Evolutionary conservation across 352 stramenopile species (phyloP).

Genomic region (Globisporangium nunn): DNA sequence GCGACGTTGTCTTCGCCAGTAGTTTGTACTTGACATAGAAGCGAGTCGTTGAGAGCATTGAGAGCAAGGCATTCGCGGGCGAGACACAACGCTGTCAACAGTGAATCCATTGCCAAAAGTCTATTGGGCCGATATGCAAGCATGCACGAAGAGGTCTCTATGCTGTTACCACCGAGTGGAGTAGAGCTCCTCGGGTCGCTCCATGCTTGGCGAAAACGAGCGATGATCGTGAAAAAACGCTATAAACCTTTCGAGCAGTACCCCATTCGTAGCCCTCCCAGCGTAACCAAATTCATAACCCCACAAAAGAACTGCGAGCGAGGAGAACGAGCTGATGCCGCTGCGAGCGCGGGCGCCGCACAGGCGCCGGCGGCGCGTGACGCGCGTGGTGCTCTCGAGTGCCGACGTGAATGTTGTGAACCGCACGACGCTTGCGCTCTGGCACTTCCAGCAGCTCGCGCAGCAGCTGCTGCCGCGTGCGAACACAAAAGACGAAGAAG

Average conservation of each 20-base stretch:
- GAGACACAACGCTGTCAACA: too few relatives aligned
- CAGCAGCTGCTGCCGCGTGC: slow-evolving; percentile 33
- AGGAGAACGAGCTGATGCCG: not conserved
- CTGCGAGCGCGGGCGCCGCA: not conserved
- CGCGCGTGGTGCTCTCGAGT: slow-evolving; percentile 51
- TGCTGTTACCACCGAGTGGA: not conserved
- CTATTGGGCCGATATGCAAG: too few relatives aligned
- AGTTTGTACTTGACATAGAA: slow-evolving; percentile 89
- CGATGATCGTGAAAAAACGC: too few relatives aligned
- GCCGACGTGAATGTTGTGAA: slow-evolving; percentile 64
- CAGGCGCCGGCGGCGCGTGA: slow-evolving; percentile 20
- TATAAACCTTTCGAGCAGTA: too few relatives aligned
- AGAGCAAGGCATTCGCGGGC: not conserved
- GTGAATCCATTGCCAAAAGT: too few relatives aligned
- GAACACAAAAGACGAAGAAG: slow-evolving; percentile 3
- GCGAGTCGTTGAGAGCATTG: not conserved
- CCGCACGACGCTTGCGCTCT: slow-evolving; percentile 66
- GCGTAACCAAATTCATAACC: not conserved
- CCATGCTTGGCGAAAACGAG: too few relatives aligned
- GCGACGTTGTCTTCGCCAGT: slow-evolving; percentile 97
- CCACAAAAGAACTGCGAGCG: not conserved
- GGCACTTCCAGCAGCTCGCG: slow-evolving; percentile 69
- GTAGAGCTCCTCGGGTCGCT: too few relatives aligned
- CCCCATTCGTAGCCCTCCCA: too few relatives aligned
- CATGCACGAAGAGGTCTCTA: not conserved